Evolutionary conservation across 805 yeast genomes (phyloP).

Genomic region (Starmerella sirachaensis): DNA sequence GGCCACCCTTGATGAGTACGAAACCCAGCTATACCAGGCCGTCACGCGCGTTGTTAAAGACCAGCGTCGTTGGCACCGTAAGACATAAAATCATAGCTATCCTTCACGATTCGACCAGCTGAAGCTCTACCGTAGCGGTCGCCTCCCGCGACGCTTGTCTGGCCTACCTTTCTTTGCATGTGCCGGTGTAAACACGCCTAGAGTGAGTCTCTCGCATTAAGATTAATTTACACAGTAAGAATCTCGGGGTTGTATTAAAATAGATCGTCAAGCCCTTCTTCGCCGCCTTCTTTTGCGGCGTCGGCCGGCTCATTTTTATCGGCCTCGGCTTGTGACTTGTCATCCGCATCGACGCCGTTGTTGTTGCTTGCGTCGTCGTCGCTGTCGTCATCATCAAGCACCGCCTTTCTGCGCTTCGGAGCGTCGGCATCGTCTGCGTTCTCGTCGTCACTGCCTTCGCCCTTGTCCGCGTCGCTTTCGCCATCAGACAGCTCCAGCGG

Average conservation of each 20-base stretch:
- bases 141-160: too few relatives aligned
- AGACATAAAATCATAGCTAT: too few relatives aligned
- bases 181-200: too few relatives aligned
- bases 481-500: slow-evolving; percentile 30
- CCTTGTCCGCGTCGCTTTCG: slow-evolving; percentile 24
- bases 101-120: too few relatives aligned
- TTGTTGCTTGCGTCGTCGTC: slow-evolving; percentile 15
- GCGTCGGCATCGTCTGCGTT: slow-evolving; percentile 24
- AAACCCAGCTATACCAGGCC: slow-evolving; percentile 20
- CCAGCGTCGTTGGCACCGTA: slow-evolving; percentile 33
- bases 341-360: slow-evolving; percentile 13
- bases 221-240: background rate
- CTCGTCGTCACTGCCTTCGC: slow-evolving; percentile 12
- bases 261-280: slow-evolving; percentile 23
- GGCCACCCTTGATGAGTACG: slow-evolving; percentile 35
- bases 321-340: slow-evolving; percentile 17
- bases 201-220: background rate
- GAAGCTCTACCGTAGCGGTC: too few relatives aligned
- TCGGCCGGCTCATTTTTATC: slow-evolving; percentile 17
- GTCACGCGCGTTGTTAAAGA: slow-evolving; percentile 30
- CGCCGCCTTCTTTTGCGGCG: slow-evolving; percentile 18
- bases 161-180: too few relatives aligned
- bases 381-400: slow-evolving; percentile 15
- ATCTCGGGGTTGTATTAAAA: slow-evolving; percentile 8
- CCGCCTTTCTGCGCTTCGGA: slow-evolving; percentile 6